Percentiles rank a stretch among this genome's conserved stretches.
phyloP scores from a whole-genome alignment of 2,329 filamentous ascomycete genomes.

The Aspergillus ustus region DNA sequence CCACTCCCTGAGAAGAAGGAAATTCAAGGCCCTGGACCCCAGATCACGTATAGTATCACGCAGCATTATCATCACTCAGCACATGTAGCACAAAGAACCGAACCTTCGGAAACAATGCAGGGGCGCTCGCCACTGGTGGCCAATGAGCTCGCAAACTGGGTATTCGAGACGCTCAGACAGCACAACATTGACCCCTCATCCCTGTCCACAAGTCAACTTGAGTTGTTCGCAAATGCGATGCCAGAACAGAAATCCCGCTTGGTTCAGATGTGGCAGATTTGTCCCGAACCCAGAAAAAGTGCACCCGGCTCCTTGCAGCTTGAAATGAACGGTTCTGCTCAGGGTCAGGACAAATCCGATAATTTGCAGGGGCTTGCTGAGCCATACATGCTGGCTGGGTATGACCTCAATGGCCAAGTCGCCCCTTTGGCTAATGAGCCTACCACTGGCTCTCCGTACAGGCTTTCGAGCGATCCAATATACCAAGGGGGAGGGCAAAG shows the following conservation, averaged over 20 bases:
- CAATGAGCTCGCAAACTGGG: slow-evolving; percentile 31
- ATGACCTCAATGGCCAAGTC: slow-evolving; percentile 63
- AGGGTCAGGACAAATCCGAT: slow-evolving; percentile 22
- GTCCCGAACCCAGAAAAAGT: slow-evolving; percentile 50
- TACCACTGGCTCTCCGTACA: slow-evolving; percentile 39
- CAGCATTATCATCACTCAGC: slow-evolving; percentile 84
- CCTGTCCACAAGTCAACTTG: slow-evolving; percentile 74
- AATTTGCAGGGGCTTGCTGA: slow-evolving; percentile 60
- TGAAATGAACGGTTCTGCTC: slow-evolving; percentile 51
- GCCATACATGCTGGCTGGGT: slow-evolving; percentile 84
- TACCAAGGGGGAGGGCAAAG: slow-evolving; percentile 40
- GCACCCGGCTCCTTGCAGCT: slow-evolving; percentile 21
- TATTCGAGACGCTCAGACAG: slow-evolving; percentile 56
- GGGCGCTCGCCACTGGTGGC: slow-evolving; percentile 22
- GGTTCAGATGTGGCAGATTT: slow-evolving; percentile 84
- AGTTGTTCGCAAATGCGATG: slow-evolving; percentile 78
- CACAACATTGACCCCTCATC: slow-evolving; percentile 65
- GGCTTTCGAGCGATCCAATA: slow-evolving; percentile 45
- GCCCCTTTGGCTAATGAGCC: slow-evolving; percentile 27
- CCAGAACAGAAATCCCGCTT: slow-evolving; percentile 73
- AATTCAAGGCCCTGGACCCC: slow-evolving; percentile 40
- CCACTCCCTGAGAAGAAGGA: slow-evolving; percentile 38
- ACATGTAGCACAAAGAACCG: slow-evolving; percentile 61
- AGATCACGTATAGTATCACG: slow-evolving; percentile 73
- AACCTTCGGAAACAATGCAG: slow-evolving; percentile 44